Evolutionary conservation across 164 flowering plant genomes (phyloP).

Genomic region (Aristolochia fimbriata): DNA sequence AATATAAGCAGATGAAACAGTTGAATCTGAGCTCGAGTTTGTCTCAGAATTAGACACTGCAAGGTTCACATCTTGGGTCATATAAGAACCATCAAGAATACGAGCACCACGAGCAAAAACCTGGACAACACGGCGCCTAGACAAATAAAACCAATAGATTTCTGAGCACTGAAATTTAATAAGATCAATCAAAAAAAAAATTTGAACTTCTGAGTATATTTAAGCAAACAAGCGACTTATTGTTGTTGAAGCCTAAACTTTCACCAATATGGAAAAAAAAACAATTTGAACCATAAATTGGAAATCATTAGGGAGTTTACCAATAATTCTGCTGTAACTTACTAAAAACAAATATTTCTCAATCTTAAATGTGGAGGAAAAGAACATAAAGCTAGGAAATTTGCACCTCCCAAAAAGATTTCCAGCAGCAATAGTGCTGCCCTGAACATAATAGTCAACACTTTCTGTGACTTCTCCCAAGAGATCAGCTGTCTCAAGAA

Average conservation of each 20-base stretch:
- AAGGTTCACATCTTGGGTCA: slow-evolving; percentile 82
- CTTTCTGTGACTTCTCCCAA: slow-evolving; percentile 93
- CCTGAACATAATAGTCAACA: slow-evolving; percentile 91
- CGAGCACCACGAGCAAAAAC: slow-evolving; percentile 86
- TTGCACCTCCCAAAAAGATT: slow-evolving; percentile 95
- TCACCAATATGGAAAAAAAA: too few species aligned
- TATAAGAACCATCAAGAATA: slow-evolving; percentile 87
- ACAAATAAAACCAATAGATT: not conserved
- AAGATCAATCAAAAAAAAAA: not conserved
- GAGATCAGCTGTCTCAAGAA: slow-evolving; percentile 84
- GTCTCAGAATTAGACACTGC: slow-evolving; percentile 51
- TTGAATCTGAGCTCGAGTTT: slow-evolving; percentile 43
- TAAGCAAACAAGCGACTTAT: too few species aligned
- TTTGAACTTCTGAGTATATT: too few species aligned
- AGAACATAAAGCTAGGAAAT: not conserved
- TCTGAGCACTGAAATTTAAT: too few species aligned
- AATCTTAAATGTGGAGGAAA: too few species aligned
- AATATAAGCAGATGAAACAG: slow-evolving; percentile 64
- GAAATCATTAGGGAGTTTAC: too few species aligned
- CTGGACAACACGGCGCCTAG: slow-evolving; percentile 90
- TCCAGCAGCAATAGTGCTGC: slow-evolving; percentile 89
- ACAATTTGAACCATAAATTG: too few species aligned
- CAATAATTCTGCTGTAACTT: too few species aligned
- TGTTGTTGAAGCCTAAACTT: too few species aligned
- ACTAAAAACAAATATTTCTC: too few species aligned